Evolutionary conservation across 352 stramenopile genomes (phyloP), one percentile per base, ranked within the genome.

Genomic region (Albugo laibachii): DNA sequence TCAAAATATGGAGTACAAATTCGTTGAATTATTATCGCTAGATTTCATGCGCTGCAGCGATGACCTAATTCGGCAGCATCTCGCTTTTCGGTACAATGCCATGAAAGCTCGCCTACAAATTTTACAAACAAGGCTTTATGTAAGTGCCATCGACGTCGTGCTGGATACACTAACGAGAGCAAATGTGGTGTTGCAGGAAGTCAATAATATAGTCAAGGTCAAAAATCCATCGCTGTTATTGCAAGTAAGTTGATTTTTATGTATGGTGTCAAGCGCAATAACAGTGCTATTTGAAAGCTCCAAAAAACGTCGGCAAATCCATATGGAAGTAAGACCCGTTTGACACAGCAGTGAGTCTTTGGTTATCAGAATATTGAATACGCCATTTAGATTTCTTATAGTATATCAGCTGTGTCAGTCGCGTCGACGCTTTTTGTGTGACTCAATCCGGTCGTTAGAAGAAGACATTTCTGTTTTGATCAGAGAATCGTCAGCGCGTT

Each of bases 1-100:
- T 52, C 82, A 94, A 62, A 96, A 96, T 55, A 95, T 96, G 87
- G 83, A 96, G 65, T 96, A 96, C 76, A 96, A 96, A 49, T 97
- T 97, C 57, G 82, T 97, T 27, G 88, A 97, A 64, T 60, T 97
- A 11, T 70, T 97, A 13, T 94, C 77, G 0, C 75, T 93, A 14
- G 73, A 93, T 41, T 97, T 95, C 48, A 66, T 81, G 53, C 74
- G 86, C n/a, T 80, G 80, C 18, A 59, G 65, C 5, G 87, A 97
- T 12, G 85, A 94, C 37, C 69, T 80, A 13, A 87, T 94, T 27
- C 85, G 88, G 41, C 74, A 96, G 53, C 83, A 95, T 49, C 95
- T 96, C 37, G 77, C 80, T 14, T 96, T 94, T 55, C 69, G 86
- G 13, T 96, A 97, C 65, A 95, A 95, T 56, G 88, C 83, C 20